Percentiles rank a stretch among this genome's conserved stretches.
These are phyloP conservation scores for Calocera cornea DNA, from an alignment of 768 basidiomycete genomes.

Conservation along the genomic window DNA sequence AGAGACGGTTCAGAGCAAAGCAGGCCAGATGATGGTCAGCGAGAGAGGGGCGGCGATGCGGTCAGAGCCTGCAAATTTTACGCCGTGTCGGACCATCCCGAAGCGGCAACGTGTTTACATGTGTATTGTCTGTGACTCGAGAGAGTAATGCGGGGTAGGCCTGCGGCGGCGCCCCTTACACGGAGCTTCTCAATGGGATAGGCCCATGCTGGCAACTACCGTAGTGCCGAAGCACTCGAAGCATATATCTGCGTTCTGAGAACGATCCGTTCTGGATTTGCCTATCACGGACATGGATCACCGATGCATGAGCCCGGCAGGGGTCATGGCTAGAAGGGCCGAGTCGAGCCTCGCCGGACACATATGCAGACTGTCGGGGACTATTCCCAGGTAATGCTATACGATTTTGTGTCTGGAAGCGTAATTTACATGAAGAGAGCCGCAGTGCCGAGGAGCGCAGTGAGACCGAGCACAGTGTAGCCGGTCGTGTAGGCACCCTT, in stretches of 20 bases:
- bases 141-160: background rate
- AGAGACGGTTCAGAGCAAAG: background rate
- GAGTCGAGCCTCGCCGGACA: background rate
- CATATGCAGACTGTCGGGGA: background rate
- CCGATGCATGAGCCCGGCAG: background rate
- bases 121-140: background rate
- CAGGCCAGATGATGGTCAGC: background rate
- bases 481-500: constrained; percentile 70
- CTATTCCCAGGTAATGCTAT: background rate
- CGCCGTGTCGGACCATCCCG: background rate
- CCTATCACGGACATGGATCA: no score
- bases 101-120: background rate
- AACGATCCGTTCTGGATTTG: no score
- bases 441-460: constrained; percentile 58
- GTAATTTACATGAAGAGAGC: constrained; percentile 41
- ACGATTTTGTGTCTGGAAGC: constrained; percentile 4
- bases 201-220: no score
- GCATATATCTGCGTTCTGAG: no score
- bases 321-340: background rate
- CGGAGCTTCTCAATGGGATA: no score
- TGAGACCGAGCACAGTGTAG: constrained; percentile 71
- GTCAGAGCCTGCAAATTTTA: background rate
- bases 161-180: no score
- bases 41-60: background rate
- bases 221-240: no score